Conservation (phyloP, 805 yeast species). For the Candida sanyiensis region DNA sequence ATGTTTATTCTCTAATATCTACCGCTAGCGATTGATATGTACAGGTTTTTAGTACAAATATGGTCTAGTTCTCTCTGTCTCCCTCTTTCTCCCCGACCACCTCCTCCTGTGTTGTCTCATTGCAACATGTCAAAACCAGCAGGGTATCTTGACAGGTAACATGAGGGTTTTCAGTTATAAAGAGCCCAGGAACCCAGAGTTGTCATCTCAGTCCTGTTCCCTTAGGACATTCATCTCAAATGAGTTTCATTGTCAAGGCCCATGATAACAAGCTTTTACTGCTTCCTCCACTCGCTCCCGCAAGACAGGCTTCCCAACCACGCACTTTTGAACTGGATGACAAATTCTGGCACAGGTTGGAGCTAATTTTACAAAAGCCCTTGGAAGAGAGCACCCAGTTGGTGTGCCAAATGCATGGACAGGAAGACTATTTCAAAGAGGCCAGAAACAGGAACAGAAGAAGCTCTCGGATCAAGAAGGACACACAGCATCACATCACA, state of each 20-base stretch:
- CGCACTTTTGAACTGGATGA: background rate
- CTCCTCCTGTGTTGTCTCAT: too few relatives aligned
- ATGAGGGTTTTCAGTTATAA: too few relatives aligned
- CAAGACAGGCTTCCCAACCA: background rate
- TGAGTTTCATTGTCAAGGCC: constrained; percentile 1
- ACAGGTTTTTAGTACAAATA: too few relatives aligned
- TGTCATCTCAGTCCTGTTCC: background rate
- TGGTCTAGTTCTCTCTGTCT: too few relatives aligned
- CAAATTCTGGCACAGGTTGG: background rate
- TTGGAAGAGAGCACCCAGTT: too few relatives aligned
- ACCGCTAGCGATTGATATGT: too few relatives aligned
- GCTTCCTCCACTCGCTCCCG: background rate
- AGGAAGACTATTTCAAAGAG: background rate
- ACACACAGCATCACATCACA: constrained; percentile 3
- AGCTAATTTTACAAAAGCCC: too few relatives aligned
- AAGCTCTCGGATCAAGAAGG: constrained; percentile 31
- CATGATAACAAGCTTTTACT: background rate
- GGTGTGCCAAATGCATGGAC: too few relatives aligned
- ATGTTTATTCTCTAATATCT: too few relatives aligned
- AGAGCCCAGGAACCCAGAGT: background rate
- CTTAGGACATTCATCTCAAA: background rate
- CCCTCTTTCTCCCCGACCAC: too few relatives aligned
- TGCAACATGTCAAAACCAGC: too few relatives aligned
- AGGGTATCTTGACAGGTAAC: too few relatives aligned
- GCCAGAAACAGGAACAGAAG: background rate